These are phyloP conservation scores for Trichophyton schoenleinii DNA, from an alignment of 2,329 filamentous ascomycete genomes.

Conservation along the genomic window DNA sequence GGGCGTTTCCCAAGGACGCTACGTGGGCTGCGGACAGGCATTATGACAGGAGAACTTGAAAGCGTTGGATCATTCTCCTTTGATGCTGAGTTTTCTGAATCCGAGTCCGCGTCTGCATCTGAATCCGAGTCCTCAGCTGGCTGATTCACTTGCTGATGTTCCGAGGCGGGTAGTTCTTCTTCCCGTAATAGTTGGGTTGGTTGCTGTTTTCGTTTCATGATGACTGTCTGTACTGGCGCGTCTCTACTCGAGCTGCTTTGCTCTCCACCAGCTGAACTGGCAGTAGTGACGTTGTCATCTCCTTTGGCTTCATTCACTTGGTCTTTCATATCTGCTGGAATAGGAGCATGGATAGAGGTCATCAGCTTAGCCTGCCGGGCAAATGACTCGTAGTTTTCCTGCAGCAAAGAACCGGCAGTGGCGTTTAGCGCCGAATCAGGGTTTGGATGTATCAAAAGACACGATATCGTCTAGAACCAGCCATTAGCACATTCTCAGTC, in stretches of 20 bases:
- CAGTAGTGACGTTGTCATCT: slow-evolving; percentile 35
- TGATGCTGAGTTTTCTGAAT: slow-evolving; percentile 23
- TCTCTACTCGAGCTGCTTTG: slow-evolving; percentile 7
- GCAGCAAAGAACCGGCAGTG: slow-evolving; percentile 45
- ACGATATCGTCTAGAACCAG: slow-evolving; percentile 42
- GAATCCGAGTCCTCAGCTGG: slow-evolving; percentile 17
- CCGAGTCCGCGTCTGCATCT: slow-evolving; percentile 23
- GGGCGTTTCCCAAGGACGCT: slow-evolving; percentile 31
- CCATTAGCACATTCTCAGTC: neutral
- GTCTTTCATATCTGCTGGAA: slow-evolving; percentile 35
- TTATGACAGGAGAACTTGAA: slow-evolving; percentile 27
- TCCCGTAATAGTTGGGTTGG: neutral
- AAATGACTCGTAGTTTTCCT: slow-evolving; percentile 48
- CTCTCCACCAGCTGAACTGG: slow-evolving; percentile 9
- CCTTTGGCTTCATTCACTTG: slow-evolving; percentile 41
- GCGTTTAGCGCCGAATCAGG: slow-evolving; percentile 52
- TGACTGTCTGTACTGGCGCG: slow-evolving; percentile 14
- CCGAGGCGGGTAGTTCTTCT: slow-evolving; percentile 5
- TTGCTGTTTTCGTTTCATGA: slow-evolving; percentile 22
- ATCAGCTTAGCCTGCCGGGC: slow-evolving; percentile 46
- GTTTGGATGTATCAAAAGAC: slow-evolving; percentile 51
- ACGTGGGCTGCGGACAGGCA: slow-evolving; percentile 25
- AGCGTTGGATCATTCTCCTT: slow-evolving; percentile 40
- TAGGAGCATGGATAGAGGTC: slow-evolving; percentile 48
- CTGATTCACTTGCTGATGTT: slow-evolving; percentile 7